A percentile compares a stretch with the other conserved stretches of the same genome.
phyloP scores from a whole-genome alignment of 2,329 filamentous ascomycete species.

The Beauveria sp. region DNA sequence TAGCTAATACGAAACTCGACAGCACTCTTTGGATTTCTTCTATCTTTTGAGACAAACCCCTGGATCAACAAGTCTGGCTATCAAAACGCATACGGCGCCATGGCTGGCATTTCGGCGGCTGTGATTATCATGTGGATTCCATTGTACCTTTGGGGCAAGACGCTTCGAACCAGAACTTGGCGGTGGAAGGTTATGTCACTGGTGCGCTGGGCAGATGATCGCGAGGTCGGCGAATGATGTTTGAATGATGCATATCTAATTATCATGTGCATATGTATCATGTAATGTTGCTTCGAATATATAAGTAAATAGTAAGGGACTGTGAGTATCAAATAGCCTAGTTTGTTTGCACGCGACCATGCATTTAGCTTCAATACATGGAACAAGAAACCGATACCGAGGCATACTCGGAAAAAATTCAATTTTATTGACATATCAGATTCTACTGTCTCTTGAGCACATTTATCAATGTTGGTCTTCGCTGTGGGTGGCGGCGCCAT shows the following conservation, averaged over 20 bases:
- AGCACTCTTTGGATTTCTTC: slow-evolving; percentile 44
- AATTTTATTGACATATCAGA: no score
- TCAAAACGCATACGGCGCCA: slow-evolving; percentile 40
- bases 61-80: slow-evolving; percentile 47
- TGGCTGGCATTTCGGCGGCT: slow-evolving; percentile 43
- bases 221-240: slow-evolving; percentile 46
- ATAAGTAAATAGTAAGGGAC: no score
- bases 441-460: no score
- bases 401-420: no score
- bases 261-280: not conserved
- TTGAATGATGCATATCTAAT: not conserved
- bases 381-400: no score
- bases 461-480: not conserved
- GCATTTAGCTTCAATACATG: not conserved
- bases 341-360: not conserved
- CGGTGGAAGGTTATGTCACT: slow-evolving; percentile 39
- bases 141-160: slow-evolving; percentile 36
- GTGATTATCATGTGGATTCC: slow-evolving; percentile 37
- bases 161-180: slow-evolving; percentile 39
- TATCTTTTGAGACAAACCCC: slow-evolving; percentile 53
- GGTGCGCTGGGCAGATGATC: slow-evolving; percentile 43
- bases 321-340: no score
- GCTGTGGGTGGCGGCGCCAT: not conserved
- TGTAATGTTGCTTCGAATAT: not conserved
- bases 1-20: not conserved